A percentile compares a stretch with the other conserved stretches of the same genome.
phyloP scores from a whole-genome alignment of 345 rosid species.

The Eutrema japonicum region DNA sequence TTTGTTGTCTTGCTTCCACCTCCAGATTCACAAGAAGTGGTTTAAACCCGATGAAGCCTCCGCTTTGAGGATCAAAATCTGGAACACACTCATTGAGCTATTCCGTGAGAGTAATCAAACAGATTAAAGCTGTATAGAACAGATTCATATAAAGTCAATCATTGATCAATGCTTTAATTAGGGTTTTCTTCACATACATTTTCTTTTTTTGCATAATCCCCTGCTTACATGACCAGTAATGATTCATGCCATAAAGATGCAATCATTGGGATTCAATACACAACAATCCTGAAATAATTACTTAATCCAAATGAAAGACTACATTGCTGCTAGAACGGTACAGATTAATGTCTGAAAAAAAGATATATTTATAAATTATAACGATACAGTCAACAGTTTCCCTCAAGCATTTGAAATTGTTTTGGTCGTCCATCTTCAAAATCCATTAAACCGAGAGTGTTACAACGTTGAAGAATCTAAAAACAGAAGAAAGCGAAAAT shows the following conservation, averaged over 20 bases:
- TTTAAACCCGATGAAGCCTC: constrained; percentile 87
- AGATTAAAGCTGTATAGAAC: constrained; percentile 19
- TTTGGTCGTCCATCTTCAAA: constrained; percentile 31
- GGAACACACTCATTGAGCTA: constrained; percentile 53
- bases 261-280: constrained; percentile 14
- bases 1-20: constrained; percentile 10
- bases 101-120: constrained; percentile 47
- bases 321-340: background rate
- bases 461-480: constrained; percentile 34
- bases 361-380: background rate
- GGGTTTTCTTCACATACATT: background rate
- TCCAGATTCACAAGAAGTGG: constrained; percentile 86
- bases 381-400: constrained; percentile 5
- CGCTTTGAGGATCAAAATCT: constrained; percentile 66
- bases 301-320: constrained; percentile 35
- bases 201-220: background rate
- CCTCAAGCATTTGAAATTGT: constrained; percentile 24
- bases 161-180: background rate
- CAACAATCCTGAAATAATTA: background rate
- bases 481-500: constrained; percentile 21
- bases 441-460: constrained; percentile 25
- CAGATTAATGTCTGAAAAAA: constrained; percentile 4
- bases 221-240: background rate
- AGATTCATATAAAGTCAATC: background rate
- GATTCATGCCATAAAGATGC: constrained; percentile 13